These are phyloP conservation scores for Globisporangium paddicum DNA, from an alignment of 352 stramenopile species.

Conservation along the genomic window DNA sequence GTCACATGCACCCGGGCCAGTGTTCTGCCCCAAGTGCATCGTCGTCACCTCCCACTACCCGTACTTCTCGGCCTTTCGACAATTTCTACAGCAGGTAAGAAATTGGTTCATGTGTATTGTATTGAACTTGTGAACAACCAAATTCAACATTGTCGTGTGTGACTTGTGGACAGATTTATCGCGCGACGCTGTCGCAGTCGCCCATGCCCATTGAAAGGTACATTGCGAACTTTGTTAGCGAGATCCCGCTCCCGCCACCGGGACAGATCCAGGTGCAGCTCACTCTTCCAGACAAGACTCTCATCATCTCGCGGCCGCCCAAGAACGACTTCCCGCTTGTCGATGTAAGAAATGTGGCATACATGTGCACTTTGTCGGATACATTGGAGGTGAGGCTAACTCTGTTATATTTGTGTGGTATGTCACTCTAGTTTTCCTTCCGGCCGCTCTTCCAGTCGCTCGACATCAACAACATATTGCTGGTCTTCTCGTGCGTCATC, in stretches of 20 bases:
- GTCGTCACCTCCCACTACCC: slow-evolving; percentile 94
- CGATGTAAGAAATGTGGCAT: slow-evolving; percentile 47
- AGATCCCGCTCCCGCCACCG: slow-evolving; percentile 94
- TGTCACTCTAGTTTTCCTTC: slow-evolving; percentile 86
- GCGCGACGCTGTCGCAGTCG: slow-evolving; percentile 75
- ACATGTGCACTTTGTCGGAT: neutral
- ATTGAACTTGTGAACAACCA: neutral
- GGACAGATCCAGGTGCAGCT: slow-evolving; percentile 90
- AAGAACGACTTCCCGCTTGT: slow-evolving; percentile 91
- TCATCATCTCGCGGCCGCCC: slow-evolving; percentile 84
- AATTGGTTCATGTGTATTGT: neutral
- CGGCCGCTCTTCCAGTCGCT: slow-evolving; percentile 91
- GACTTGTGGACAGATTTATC: slow-evolving; percentile 59
- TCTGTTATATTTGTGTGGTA: neutral
- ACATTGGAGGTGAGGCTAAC: neutral
- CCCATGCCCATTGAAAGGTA: slow-evolving; percentile 96
- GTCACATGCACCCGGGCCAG: slow-evolving; percentile 39
- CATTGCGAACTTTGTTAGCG: slow-evolving; percentile 95
- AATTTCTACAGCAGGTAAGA: slow-evolving; percentile 94
- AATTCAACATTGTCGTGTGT: neutral
- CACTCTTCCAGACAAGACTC: slow-evolving; percentile 78
- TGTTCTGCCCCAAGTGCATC: slow-evolving; percentile 93
- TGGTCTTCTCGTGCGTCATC: slow-evolving; percentile 88
- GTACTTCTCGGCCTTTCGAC: slow-evolving; percentile 93
- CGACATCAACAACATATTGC: slow-evolving; percentile 89